phyloP scores from a whole-genome alignment of 805 yeast species.

The Sugiyamaella qingdaonensis region DNA sequence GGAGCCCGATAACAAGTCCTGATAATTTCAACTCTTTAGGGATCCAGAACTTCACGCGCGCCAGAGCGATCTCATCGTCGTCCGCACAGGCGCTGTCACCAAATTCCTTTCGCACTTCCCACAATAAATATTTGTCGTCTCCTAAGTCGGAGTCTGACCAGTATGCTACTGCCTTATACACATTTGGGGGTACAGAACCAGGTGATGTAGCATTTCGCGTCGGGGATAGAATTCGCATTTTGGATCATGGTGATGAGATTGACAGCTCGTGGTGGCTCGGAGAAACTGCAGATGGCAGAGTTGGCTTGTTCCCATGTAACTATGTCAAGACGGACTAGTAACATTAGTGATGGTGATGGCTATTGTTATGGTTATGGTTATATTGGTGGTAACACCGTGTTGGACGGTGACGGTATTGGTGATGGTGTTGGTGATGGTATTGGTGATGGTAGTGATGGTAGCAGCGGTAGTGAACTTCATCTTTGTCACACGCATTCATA shows the following conservation, averaged over 20 bases:
- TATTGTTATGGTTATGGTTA: too few species aligned
- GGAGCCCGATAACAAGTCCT: slow-evolving; percentile 13
- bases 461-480: too few species aligned
- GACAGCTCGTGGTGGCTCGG: slow-evolving; percentile 52
- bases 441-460: too few species aligned
- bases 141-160: slow-evolving; percentile 24
- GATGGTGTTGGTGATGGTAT: too few species aligned
- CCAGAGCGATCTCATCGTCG: slow-evolving; percentile 25
- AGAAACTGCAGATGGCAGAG: slow-evolving; percentile 35
- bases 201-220: slow-evolving; percentile 36
- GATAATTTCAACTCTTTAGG: neutral
- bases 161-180: slow-evolving; percentile 32
- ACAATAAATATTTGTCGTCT: slow-evolving; percentile 11
- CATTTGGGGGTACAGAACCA: slow-evolving; percentile 35
- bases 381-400: too few species aligned
- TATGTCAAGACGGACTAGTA: slow-evolving; percentile 32
- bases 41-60: slow-evolving; percentile 16
- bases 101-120: neutral
- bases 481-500: too few species aligned
- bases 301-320: slow-evolving; percentile 47
- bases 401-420: too few species aligned
- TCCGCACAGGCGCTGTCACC: slow-evolving; percentile 26
- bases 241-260: slow-evolving; percentile 34
- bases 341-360: too few species aligned
- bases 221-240: slow-evolving; percentile 35